Percentiles rank a stretch among this genome's conserved stretches.
phyloP scores from a whole-genome alignment of 495 filamentous ascomycete genomes.

The Daldinia caldariorum region DNA sequence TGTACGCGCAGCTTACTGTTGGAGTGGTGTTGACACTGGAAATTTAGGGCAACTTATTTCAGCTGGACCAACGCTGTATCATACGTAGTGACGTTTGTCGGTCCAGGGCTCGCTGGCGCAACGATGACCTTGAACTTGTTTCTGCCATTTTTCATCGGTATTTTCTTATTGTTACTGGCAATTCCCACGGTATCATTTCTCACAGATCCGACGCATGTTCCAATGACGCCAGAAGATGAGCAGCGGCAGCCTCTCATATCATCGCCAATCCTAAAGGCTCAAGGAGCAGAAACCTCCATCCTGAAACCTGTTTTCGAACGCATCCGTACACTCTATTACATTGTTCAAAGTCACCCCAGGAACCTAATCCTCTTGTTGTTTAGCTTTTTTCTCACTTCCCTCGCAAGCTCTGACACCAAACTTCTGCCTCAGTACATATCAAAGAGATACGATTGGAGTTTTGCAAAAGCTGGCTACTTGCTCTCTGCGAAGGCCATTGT shows the following conservation, averaged over 20 bases:
- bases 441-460: constrained; percentile 54
- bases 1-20: neutral
- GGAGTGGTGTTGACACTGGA: constrained; percentile 6
- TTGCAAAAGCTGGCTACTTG: constrained; percentile 55
- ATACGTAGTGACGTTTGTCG: constrained; percentile 53
- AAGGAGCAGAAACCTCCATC: constrained; percentile 21
- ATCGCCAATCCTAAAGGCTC: constrained; percentile 44
- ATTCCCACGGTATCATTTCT: constrained; percentile 47
- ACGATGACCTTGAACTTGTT: constrained; percentile 53
- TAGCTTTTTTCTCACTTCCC: constrained; percentile 56
- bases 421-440: constrained; percentile 58
- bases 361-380: constrained; percentile 52
- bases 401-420: constrained; percentile 59
- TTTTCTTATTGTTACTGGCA: constrained; percentile 50
- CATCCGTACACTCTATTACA: constrained; percentile 39
- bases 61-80: constrained; percentile 55
- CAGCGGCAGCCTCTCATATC: constrained; percentile 46
- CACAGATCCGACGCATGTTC: constrained; percentile 21
- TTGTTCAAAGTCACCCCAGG: constrained; percentile 44
- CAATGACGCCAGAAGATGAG: constrained; percentile 31
- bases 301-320: constrained; percentile 37
- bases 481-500: constrained; percentile 56
- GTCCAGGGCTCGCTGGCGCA: constrained; percentile 55
- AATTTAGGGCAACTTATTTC: constrained; percentile 55
- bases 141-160: constrained; percentile 55